Percentiles rank a stretch among this genome's conserved stretches.
Evolutionary conservation across 2,329 filamentous ascomycete genomes (phyloP).

Genomic region (Coniochaeta sp.): DNA sequence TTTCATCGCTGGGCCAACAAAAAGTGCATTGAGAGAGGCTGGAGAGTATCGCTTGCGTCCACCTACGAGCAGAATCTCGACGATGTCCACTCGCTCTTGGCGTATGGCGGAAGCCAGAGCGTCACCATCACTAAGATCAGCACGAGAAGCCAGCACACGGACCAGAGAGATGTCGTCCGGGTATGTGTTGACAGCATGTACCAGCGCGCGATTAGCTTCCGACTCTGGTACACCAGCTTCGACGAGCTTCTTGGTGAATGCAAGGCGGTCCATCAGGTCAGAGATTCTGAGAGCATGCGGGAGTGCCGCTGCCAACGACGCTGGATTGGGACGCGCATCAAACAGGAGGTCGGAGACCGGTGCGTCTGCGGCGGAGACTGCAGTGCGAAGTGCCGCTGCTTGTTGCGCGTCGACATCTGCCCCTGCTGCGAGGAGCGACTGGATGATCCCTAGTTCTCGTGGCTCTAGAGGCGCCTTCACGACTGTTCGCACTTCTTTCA

Average conservation of each 20-base stretch:
- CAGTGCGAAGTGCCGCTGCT: conserved; percentile 41
- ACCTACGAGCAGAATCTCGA: conserved; percentile 35
- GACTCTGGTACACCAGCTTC: conserved; percentile 37
- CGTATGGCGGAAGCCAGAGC: conserved; percentile 38
- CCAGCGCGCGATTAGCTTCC: conserved; percentile 44
- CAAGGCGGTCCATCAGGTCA: conserved; percentile 42
- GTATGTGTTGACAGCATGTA: conserved; percentile 39
- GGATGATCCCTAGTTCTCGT: conserved; percentile 34
- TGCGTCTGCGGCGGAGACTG: conserved; percentile 36
- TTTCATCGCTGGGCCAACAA: conserved; percentile 32
- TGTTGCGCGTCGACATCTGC: conserved; percentile 48
- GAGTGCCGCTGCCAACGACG: conserved; percentile 40
- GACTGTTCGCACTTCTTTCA: conserved; percentile 41
- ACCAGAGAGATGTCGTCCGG: conserved; percentile 42
- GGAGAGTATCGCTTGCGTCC: conserved; percentile 24
- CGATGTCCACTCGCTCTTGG: conserved; percentile 34
- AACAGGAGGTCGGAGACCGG: conserved; percentile 43
- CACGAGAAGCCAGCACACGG: conserved; percentile 32
- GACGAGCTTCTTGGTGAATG: conserved; percentile 41
- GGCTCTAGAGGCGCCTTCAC: conserved; percentile 27
- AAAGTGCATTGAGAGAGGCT: conserved; percentile 30
- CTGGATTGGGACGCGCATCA: conserved; percentile 26
- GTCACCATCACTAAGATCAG: conserved; percentile 42
- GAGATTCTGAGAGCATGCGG: conserved; percentile 43
- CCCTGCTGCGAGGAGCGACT: conserved; percentile 38